Percentiles rank a stretch among this genome's conserved stretches.
phyloP scores from a whole-genome alignment of 495 filamentous ascomycete genomes.

The Lophiotrema nucula region DNA sequence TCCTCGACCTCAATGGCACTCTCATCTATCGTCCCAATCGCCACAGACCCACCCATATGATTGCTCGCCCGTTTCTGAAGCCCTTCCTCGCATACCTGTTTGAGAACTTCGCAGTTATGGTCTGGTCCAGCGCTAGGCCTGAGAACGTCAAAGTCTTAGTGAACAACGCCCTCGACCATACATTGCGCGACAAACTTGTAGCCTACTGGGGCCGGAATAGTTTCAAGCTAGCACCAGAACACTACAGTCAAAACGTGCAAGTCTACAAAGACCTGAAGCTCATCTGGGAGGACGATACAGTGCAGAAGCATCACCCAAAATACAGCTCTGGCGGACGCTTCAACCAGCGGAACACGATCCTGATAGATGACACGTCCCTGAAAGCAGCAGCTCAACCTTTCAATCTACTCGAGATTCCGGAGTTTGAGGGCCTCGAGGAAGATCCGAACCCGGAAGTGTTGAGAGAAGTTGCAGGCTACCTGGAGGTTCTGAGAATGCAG shows the following conservation, averaged over 20 bases:
- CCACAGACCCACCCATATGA: constrained; percentile 51
- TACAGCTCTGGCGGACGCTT: constrained; percentile 46
- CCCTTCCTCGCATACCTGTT: constrained; percentile 64
- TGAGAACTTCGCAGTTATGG: constrained; percentile 68
- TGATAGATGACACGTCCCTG: constrained; percentile 78
- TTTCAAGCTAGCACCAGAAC: constrained; percentile 59
- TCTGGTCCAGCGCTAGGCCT: constrained; percentile 85
- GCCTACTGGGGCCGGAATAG: constrained; percentile 79
- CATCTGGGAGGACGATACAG: constrained; percentile 63
- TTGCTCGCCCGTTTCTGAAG: constrained; percentile 59
- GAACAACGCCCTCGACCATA: constrained; percentile 49
- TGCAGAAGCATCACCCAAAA: constrained; percentile 54
- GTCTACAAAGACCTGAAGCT: constrained; percentile 80
- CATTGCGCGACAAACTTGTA: constrained; percentile 51
- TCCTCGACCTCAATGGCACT: constrained; percentile 93
- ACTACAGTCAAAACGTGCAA: constrained; percentile 71
- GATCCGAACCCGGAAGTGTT: constrained; percentile 36
- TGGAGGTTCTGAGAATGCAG: constrained; percentile 43
- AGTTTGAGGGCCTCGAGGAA: constrained; percentile 53
- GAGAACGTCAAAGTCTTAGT: constrained; percentile 67
- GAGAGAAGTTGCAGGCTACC: constrained; percentile 42
- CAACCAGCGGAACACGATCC: constrained; percentile 81
- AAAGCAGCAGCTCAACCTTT: constrained; percentile 81
- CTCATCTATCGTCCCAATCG: constrained; percentile 65
- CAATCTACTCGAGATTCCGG: constrained; percentile 78